Conservation (phyloP, 495 filamentous ascomycete species). For the Hypoxylon perforatum region DNA sequence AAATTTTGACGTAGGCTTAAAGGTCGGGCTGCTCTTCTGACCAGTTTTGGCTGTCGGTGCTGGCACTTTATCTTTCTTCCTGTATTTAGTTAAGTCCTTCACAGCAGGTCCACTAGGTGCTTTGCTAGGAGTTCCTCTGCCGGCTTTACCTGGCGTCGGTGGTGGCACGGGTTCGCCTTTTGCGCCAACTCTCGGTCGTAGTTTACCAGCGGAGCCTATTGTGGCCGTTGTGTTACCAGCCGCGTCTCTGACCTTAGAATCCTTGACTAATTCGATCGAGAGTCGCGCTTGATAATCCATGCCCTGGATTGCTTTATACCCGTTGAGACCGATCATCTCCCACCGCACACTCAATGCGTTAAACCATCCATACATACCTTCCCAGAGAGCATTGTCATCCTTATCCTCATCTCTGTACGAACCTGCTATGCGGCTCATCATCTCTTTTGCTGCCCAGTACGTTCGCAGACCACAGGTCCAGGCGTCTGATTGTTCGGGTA, state of each 20-base stretch:
- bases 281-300: conserved; percentile 41
- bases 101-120: too few relatives aligned
- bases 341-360: conserved; percentile 36
- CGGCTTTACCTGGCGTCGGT: too few relatives aligned
- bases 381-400: conserved; percentile 21
- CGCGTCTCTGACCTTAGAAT: neutral
- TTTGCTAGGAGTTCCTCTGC: too few relatives aligned
- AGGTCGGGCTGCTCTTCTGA: too few relatives aligned
- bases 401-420: neutral
- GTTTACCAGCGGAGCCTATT: neutral
- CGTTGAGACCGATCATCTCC: conserved; percentile 44
- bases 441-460: conserved; percentile 37
- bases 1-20: too few relatives aligned
- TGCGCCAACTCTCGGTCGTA: conserved; percentile 8
- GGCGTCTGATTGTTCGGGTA: conserved; percentile 17
- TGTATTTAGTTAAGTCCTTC: too few relatives aligned
- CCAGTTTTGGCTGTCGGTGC: too few relatives aligned
- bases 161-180: too few relatives aligned
- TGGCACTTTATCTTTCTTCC: too few relatives aligned
- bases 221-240: neutral
- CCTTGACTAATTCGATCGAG: conserved; percentile 33
- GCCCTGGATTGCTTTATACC: conserved; percentile 9
- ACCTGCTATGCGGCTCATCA: conserved; percentile 32
- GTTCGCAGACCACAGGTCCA: conserved; percentile 35
- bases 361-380: conserved; percentile 25